Evolutionary conservation across 768 basidiomycete species (phyloP).

Genomic region (Dictyophora rubrovolvata): DNA sequence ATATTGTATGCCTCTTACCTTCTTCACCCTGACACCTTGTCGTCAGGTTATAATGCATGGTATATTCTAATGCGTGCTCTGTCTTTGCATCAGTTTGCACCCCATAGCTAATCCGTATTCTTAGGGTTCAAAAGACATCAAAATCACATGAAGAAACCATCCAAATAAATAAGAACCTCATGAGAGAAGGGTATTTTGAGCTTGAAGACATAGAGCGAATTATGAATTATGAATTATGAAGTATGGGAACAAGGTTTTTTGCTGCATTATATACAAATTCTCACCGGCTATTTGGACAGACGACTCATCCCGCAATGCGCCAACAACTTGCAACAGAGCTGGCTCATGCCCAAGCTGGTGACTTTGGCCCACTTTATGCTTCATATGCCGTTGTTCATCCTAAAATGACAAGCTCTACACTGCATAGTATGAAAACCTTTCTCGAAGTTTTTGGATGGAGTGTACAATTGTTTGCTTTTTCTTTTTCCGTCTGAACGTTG

Average conservation of each 20-base stretch:
- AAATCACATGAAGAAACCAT: slow-evolving; percentile 52
- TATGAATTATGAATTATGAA: slow-evolving; percentile 36
- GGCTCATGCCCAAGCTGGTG: slow-evolving; percentile 13
- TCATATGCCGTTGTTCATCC: slow-evolving; percentile 79
- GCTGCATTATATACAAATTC: background rate
- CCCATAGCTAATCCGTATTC: background rate
- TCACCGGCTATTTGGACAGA: background rate
- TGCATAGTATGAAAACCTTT: slow-evolving; percentile 60
- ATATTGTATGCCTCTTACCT: slow-evolving; percentile 78
- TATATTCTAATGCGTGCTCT: slow-evolving; percentile 21
- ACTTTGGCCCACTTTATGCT: slow-evolving; percentile 42
- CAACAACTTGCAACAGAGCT: background rate
- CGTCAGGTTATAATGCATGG: slow-evolving; percentile 70
- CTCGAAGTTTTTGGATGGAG: slow-evolving; percentile 78
- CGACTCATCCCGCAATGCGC: slow-evolving; percentile 4
- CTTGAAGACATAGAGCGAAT: slow-evolving; percentile 46
- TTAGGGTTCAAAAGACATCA: slow-evolving; percentile 63
- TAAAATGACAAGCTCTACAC: slow-evolving; percentile 46
- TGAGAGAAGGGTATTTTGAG: slow-evolving; percentile 48
- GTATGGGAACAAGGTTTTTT: slow-evolving; percentile 25
- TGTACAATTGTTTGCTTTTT: slow-evolving; percentile 31
- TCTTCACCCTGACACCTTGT: slow-evolving; percentile 73
- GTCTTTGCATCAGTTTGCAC: background rate
- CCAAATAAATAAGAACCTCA: slow-evolving; percentile 49
- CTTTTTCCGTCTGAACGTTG: background rate